These are phyloP conservation scores for Scytalidium lignicola DNA, from an alignment of 2,329 filamentous ascomycete species.

Conservation along the genomic window DNA sequence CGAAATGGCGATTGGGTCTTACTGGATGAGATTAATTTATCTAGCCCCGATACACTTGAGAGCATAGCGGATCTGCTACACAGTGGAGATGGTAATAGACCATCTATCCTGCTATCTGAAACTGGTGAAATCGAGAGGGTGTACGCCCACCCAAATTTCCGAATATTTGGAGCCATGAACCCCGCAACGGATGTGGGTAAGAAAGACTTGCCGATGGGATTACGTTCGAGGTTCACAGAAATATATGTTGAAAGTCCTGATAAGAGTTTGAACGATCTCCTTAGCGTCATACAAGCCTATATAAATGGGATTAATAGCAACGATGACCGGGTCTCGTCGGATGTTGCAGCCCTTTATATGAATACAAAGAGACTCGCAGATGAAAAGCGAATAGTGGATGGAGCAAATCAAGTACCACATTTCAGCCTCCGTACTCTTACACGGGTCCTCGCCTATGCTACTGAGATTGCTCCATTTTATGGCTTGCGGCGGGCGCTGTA, in stretches of 20 bases:
- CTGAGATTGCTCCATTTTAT: conserved; percentile 77
- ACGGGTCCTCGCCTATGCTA: conserved; percentile 81
- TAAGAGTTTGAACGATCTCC: conserved; percentile 75
- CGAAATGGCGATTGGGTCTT: conserved; percentile 96
- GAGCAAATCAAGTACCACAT: conserved; percentile 91
- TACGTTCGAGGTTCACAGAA: conserved; percentile 91
- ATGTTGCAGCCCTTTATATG: conserved; percentile 83
- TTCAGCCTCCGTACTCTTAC: conserved; percentile 95
- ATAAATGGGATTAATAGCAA: conserved; percentile 66
- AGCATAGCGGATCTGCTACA: conserved; percentile 84
- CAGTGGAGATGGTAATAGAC: conserved; percentile 63
- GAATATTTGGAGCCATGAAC: conserved; percentile 98
- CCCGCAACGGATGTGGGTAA: conserved; percentile 97
- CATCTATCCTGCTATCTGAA: conserved; percentile 86
- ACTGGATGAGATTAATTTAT: conserved; percentile 94
- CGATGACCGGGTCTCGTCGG: conserved; percentile 68
- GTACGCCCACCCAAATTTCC: conserved; percentile 83
- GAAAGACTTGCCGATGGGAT: conserved; percentile 81
- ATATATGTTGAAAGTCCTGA: conserved; percentile 92
- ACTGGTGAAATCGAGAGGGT: conserved; percentile 90
- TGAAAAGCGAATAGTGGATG: conserved; percentile 83
- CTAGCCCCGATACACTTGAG: conserved; percentile 89
- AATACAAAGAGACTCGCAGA: conserved; percentile 78
- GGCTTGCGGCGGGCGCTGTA: conserved; percentile 80
- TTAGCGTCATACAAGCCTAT: conserved; percentile 85